phyloP scores from a whole-genome alignment of 2,329 filamentous ascomycete genomes.

The Pyrenophora teres region DNA sequence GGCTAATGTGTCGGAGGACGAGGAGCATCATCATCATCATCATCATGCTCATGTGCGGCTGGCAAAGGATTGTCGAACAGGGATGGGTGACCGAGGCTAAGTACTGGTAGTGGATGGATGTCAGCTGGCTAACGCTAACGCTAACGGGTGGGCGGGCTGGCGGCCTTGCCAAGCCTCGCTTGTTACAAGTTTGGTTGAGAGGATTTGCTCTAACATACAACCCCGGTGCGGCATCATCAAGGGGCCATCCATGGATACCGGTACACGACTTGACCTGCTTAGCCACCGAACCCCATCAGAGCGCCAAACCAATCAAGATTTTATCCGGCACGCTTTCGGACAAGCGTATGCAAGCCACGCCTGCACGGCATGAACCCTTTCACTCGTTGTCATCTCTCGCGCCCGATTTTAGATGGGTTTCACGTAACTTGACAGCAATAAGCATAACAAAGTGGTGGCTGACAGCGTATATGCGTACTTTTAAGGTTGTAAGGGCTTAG shows the following conservation, averaged over 20 bases:
- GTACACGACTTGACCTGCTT: neutral
- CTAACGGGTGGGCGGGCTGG: neutral
- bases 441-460: neutral
- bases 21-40: neutral
- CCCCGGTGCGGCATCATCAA: neutral
- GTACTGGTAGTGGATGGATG: too few relatives aligned
- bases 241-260: neutral
- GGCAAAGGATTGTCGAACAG: neutral
- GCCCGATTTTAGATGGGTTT: neutral
- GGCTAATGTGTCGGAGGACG: neutral
- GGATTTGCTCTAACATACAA: neutral
- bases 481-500: neutral
- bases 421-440: neutral
- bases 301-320: too few relatives aligned
- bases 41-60: neutral
- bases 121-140: neutral
- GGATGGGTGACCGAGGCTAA: neutral
- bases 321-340: neutral
- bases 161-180: neutral
- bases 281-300: neutral
- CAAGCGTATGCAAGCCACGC: neutral
- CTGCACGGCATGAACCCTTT: neutral
- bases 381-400: neutral
- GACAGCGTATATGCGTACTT: slow-evolving; percentile 1
- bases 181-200: neutral